Evolutionary conservation across 2,329 filamentous ascomycete species (phyloP).

Genomic region (Neocucurbitaria cava): DNA sequence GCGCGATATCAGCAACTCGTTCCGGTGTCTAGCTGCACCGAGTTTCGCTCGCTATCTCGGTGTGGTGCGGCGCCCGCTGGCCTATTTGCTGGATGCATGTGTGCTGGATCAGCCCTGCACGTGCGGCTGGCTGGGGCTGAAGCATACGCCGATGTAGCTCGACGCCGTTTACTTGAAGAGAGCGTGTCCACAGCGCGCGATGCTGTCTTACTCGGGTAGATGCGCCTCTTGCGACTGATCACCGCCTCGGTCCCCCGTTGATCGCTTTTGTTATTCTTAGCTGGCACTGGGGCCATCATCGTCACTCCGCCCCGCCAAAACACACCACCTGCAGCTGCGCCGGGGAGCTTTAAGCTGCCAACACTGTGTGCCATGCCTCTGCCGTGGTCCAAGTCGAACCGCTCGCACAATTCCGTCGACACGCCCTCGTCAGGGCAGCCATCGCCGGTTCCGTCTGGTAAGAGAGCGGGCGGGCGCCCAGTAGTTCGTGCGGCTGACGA

Average conservation of each 20-base stretch:
- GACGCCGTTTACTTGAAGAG: slow-evolving; percentile 23
- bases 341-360: slow-evolving; percentile 28
- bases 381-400: slow-evolving; percentile 48
- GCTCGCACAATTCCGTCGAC: slow-evolving; percentile 48
- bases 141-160: slow-evolving; percentile 24
- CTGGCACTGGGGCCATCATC: slow-evolving; percentile 23
- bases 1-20: slow-evolving; percentile 33
- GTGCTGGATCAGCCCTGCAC: slow-evolving; percentile 36
- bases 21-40: slow-evolving; percentile 29
- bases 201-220: slow-evolving; percentile 25
- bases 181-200: slow-evolving; percentile 25
- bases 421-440: slow-evolving; percentile 39
- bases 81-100: slow-evolving; percentile 38
- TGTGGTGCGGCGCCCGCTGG: slow-evolving; percentile 29
- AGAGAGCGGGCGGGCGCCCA: slow-evolving; percentile 32
- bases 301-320: slow-evolving; percentile 28
- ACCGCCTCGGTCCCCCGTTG: slow-evolving; percentile 21
- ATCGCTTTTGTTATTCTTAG: slow-evolving; percentile 45
- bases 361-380: slow-evolving; percentile 49
- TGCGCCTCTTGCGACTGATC: slow-evolving; percentile 28
- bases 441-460: slow-evolving; percentile 45
- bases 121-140: slow-evolving; percentile 40
- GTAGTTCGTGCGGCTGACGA: slow-evolving; percentile 42
- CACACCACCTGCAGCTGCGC: slow-evolving; percentile 24
- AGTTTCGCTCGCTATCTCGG: slow-evolving; percentile 22